A percentile compares a stretch with the other conserved stretches of the same genome.
phyloP scores from a whole-genome alignment of 495 filamentous ascomycete species.

The Jackrogersella multiformis region DNA sequence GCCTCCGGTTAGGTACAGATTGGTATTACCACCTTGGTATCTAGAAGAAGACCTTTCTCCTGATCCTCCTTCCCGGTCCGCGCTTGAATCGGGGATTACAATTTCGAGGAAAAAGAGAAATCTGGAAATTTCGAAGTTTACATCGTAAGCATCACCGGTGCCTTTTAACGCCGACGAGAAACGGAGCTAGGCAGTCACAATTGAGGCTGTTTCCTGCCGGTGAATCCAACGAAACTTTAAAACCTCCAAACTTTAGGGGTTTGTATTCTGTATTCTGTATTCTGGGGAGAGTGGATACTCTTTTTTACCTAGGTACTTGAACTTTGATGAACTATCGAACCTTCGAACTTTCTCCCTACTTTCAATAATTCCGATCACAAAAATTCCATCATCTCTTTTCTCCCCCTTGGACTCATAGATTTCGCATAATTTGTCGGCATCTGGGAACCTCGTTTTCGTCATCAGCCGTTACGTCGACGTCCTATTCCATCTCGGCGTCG shows the following conservation, averaged over 20 bases:
- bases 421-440: slow-evolving; percentile 22
- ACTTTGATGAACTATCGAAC: too few relatives aligned
- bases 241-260: slow-evolving; percentile 32
- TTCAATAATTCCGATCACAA: slow-evolving; percentile 23
- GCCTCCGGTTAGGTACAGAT: slow-evolving; percentile 42
- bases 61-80: slow-evolving; percentile 20
- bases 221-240: slow-evolving; percentile 19
- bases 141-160: slow-evolving; percentile 15
- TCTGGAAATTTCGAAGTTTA: slow-evolving; percentile 1
- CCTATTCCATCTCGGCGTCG: slow-evolving; percentile 8
- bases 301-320: not conserved
- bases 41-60: slow-evolving; percentile 15
- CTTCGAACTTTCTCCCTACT: slow-evolving; percentile 31
- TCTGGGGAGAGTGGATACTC: slow-evolving; percentile 28
- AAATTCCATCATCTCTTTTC: slow-evolving; percentile 23
- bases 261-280: too few relatives aligned
- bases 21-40: slow-evolving; percentile 16
- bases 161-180: slow-evolving; percentile 15
- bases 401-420: slow-evolving; percentile 7
- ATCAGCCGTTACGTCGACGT: not conserved
- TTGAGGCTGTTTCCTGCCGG: slow-evolving; percentile 7
- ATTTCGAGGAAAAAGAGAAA: slow-evolving; percentile 2
- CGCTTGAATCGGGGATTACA: slow-evolving; percentile 15
- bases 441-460: not conserved
- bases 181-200: slow-evolving; percentile 6